Evolutionary conservation across 768 basidiomycete species (phyloP).

Genomic region (Mycena indigotica): DNA sequence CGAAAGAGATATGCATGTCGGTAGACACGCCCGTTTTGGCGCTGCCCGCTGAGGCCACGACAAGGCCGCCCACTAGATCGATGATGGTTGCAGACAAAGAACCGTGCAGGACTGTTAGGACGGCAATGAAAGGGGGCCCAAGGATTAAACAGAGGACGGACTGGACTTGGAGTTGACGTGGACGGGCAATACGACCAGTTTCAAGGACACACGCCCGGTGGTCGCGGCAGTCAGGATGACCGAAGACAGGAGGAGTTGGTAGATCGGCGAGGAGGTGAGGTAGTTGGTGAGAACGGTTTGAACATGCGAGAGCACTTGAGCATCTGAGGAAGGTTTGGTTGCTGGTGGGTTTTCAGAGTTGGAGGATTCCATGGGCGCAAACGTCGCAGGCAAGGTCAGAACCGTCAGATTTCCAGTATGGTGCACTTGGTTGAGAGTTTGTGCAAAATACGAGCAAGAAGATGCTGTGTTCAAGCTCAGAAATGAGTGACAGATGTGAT

Average conservation of each 20-base stretch:
- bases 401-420: no score
- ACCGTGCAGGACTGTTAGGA: slow-evolving; percentile 16
- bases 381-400: no score
- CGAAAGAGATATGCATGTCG: slow-evolving; percentile 19
- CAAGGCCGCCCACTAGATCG: slow-evolving; percentile 19
- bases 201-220: slow-evolving; percentile 6
- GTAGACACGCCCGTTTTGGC: slow-evolving; percentile 20
- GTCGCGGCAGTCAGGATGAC: slow-evolving; percentile 6
- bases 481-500: no score
- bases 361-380: no score
- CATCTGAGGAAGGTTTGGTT: neutral
- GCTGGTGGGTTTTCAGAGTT: no score
- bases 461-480: no score
- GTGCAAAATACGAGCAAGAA: no score
- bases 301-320: neutral
- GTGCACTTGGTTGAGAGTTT: no score
- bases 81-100: slow-evolving; percentile 19
- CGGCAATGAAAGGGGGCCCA: neutral
- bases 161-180: slow-evolving; percentile 22
- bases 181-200: slow-evolving; percentile 17
- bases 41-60: slow-evolving; percentile 12
- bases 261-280: slow-evolving; percentile 20
- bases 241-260: slow-evolving; percentile 14
- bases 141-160: neutral
- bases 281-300: slow-evolving; percentile 10